Evolutionary conservation across 129 eudicot species (phyloP), one percentile per base, ranked within the genome.

Genomic region (Erigeron canadensis): DNA sequence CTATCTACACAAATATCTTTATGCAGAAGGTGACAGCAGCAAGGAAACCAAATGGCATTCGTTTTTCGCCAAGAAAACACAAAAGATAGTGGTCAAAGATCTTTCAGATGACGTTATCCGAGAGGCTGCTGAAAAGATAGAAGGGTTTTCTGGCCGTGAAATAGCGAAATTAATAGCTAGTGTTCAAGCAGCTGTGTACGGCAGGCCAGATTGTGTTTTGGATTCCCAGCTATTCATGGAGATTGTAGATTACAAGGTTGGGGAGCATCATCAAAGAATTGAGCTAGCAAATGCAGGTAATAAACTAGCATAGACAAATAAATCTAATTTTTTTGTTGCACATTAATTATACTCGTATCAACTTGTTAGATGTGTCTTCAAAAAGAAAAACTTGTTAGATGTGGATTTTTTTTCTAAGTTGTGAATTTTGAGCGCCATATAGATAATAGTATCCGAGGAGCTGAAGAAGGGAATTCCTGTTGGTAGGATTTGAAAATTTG

Each of bases 121-220:
- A 43, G 96, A 88, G 75, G 99, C 97, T 23, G 97, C 99, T 17
- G 44, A 73, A 64, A 90, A 80, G 82, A 95, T 89, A 0, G 88
- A 95, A 71, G 99, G 97, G 16, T 95, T 95, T 72, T 95, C 97
- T 0, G 99, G 99, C 6, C 96, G 99, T 63, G 99, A 95, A 79
- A 84, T 95, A 21, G 99, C 99, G 6, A 95, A 95, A 65, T 79
- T 95, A 40, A 65, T 95, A 78, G 99, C 99, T 8, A 81, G 99
- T 71, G 90, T 95, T 63, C 99, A 95, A 69, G 99, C 99, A 21
- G 97, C 97, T 9, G 99, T 95, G 3, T 95, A 95, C 75, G 99
- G 99, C 37, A 75, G 99, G 23, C 89, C 89, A 4, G 99, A 95
- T 65, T 95, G 99, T 63, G 84, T 74, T 12, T 72, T 95, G 75